Conservation (phyloP, 2,329 filamentous ascomycete species). For the Rutstroemia sp. region DNA sequence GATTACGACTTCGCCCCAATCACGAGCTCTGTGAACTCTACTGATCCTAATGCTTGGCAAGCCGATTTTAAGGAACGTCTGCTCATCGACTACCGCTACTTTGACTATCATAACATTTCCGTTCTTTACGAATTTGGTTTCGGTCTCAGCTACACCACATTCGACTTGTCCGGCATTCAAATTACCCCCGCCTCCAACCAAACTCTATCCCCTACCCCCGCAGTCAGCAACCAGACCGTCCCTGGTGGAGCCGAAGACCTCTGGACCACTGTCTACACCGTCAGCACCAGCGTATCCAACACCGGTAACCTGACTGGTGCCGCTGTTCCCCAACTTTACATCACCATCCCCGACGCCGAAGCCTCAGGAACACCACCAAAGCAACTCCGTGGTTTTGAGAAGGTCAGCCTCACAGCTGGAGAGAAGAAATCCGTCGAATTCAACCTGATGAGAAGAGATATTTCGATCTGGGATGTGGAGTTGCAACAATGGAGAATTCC, state of each 20-base stretch:
- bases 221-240: constrained; percentile 31
- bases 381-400: constrained; percentile 70
- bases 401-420: constrained; percentile 64
- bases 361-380: constrained; percentile 34
- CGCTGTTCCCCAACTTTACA: constrained; percentile 32
- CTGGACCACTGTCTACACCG: constrained; percentile 42
- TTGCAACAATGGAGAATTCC: constrained; percentile 67
- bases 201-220: constrained; percentile 26
- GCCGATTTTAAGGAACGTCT: constrained; percentile 47
- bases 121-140: constrained; percentile 36
- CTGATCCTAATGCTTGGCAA: constrained; percentile 14
- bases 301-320: constrained; percentile 35
- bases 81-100: constrained; percentile 41
- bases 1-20: constrained; percentile 45
- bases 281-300: constrained; percentile 44
- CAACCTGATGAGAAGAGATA: constrained; percentile 66
- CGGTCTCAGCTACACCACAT: constrained; percentile 67
- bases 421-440: constrained; percentile 56
- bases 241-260: constrained; percentile 49
- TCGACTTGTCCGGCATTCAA: constrained; percentile 39
- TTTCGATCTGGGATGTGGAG: constrained; percentile 75
- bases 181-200: constrained; percentile 25
- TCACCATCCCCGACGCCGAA: background rate
- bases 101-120: constrained; percentile 34
- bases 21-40: constrained; percentile 30